Percentiles rank a stretch among this genome's conserved stretches.
phyloP scores from a whole-genome alignment of 352 stramenopile genomes.

The Phytophthora sansomeana region DNA sequence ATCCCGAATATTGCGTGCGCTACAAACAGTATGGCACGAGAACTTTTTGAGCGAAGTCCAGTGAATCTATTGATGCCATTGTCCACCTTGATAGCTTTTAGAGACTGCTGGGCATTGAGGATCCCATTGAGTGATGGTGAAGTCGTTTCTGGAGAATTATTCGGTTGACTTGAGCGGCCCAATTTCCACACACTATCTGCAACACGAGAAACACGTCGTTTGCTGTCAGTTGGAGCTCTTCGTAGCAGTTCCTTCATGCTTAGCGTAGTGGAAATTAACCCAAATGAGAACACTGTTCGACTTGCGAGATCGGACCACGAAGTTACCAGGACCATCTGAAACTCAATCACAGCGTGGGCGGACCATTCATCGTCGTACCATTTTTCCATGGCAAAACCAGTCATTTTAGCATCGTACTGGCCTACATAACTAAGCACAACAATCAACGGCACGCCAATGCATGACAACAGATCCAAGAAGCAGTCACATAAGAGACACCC shows the following conservation, averaged over 20 bases:
- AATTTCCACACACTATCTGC: slow-evolving; percentile 9
- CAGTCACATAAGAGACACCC: slow-evolving; percentile 7
- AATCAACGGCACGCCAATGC: slow-evolving; percentile 12
- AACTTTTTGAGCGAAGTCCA: background rate
- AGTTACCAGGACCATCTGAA: slow-evolving; percentile 25
- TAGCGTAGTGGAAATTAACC: slow-evolving; percentile 13
- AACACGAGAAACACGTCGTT: background rate
- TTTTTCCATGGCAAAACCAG: slow-evolving; percentile 6
- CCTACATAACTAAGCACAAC: slow-evolving; percentile 11
- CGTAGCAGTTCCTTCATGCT: slow-evolving; percentile 25
- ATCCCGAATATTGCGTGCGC: slow-evolving; percentile 6
- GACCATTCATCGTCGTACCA: slow-evolving; percentile 33
- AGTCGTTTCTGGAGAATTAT: background rate
- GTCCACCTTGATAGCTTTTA: slow-evolving; percentile 6
- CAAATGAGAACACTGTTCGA: slow-evolving; percentile 17
- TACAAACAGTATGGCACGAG: background rate
- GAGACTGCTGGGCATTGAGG: background rate
- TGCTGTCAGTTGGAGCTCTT: background rate
- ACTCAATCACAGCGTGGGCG: slow-evolving; percentile 20
- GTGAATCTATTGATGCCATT: background rate
- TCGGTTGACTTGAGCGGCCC: background rate
- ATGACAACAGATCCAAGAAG: slow-evolving; percentile 22
- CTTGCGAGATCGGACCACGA: slow-evolving; percentile 24
- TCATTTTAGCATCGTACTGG: slow-evolving; percentile 3
- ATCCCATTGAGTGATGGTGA: slow-evolving; percentile 6